phyloP scores from a whole-genome alignment of 2,329 filamentous ascomycete species.

The Penicillium sp. region DNA sequence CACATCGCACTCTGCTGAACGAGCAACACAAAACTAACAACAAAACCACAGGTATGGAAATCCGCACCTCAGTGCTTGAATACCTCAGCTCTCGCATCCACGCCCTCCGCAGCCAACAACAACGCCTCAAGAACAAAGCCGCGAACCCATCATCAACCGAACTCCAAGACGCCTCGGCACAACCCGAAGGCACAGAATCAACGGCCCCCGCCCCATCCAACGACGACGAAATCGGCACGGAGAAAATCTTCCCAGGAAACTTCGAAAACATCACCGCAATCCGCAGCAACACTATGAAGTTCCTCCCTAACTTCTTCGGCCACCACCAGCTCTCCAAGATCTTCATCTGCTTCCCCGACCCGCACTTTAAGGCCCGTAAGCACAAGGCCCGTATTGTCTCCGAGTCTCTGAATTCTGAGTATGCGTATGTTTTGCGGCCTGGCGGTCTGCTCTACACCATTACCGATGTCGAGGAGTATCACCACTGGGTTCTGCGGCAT shows the following conservation, averaged over 20 bases:
- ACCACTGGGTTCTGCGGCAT: conserved; percentile 89
- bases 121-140: conserved; percentile 20
- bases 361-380: conserved; percentile 95
- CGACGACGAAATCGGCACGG: conserved; percentile 20
- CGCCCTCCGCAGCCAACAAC: conserved; percentile 62
- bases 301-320: conserved; percentile 94
- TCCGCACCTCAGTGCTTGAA: conserved; percentile 82
- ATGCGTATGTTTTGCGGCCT: conserved; percentile 79
- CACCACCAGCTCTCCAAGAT: conserved; percentile 80
- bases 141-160: conserved; percentile 7
- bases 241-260: conserved; percentile 32
- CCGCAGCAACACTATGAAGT: conserved; percentile 97
- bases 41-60: conserved; percentile 71
- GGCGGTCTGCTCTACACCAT: conserved; percentile 93
- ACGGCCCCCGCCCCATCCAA: conserved; percentile 3
- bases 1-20: not conserved
- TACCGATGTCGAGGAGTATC: conserved; percentile 92
- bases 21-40: not conserved
- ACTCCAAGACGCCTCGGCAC: not conserved
- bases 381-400: conserved; percentile 96
- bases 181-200: not conserved
- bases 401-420: conserved; percentile 83
- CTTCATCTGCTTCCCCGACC: conserved; percentile 97
- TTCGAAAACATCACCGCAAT: conserved; percentile 90
- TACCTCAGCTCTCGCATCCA: conserved; percentile 86